These are phyloP conservation scores for Tolypocladium tropicale DNA, from an alignment of 2,329 filamentous ascomycete species.

Conservation along the genomic window DNA sequence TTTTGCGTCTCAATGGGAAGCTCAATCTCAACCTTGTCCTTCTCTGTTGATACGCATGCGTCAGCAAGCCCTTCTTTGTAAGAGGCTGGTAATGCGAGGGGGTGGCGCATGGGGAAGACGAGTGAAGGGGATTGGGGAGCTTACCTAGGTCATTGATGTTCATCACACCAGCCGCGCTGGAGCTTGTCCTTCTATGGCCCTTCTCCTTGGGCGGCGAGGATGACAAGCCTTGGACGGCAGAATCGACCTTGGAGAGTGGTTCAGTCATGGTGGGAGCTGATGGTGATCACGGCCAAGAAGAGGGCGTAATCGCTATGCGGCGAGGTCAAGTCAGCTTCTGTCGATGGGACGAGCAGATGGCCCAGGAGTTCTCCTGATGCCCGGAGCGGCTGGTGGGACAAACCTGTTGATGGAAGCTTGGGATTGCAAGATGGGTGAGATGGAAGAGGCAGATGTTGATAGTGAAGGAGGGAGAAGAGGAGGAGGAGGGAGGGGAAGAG, in stretches of 20 bases:
- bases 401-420: constrained; percentile 11
- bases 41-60: constrained; percentile 43
- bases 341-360: neutral
- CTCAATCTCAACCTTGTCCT: constrained; percentile 58
- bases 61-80: neutral
- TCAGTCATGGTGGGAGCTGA: constrained; percentile 22
- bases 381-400: neutral
- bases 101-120: neutral
- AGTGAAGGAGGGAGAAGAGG: constrained; percentile 16
- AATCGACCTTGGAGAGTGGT: constrained; percentile 81
- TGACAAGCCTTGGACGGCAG: constrained; percentile 71
- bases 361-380: neutral
- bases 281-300: constrained; percentile 1
- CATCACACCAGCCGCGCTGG: constrained; percentile 52
- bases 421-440: constrained; percentile 10
- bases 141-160: constrained; percentile 82
- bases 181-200: constrained; percentile 60
- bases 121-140: constrained; percentile 16
- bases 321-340: neutral
- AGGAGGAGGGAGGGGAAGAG: constrained; percentile 12
- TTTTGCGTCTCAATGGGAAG: constrained; percentile 77
- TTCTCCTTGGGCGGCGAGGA: constrained; percentile 59
- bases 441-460: constrained; percentile 3
- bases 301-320: neutral
- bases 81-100: neutral